Percentiles rank a stretch among this genome's conserved stretches.
Conservation (phyloP, 176 grass and related monocot species). For the Hyparrhenia diplandra region DNA sequence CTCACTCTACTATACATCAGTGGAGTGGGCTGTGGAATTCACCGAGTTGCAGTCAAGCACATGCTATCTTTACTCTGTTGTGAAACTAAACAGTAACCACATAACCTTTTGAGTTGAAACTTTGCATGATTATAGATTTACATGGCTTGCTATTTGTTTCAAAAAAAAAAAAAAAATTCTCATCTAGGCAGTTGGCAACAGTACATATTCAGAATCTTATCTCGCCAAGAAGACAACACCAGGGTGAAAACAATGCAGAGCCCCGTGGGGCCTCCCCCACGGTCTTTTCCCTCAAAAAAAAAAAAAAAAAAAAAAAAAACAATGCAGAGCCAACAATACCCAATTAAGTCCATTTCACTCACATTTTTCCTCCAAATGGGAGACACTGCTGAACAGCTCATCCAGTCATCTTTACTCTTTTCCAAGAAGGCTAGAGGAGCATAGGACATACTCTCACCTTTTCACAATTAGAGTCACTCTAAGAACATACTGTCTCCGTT, state of each 20-base stretch:
- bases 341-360: slow-evolving; percentile 1
- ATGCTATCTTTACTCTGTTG: neutral
- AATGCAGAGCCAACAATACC: slow-evolving; percentile 9
- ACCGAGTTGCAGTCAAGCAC: neutral
- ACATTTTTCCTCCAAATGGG: slow-evolving; percentile 6
- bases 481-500: too few relatives aligned
- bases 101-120: neutral
- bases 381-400: neutral
- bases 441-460: neutral
- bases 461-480: neutral
- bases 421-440: slow-evolving; percentile 8
- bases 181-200: neutral
- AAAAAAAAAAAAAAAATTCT: neutral
- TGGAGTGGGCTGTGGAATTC: neutral
- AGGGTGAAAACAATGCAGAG: slow-evolving; percentile 12
- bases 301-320: too few relatives aligned
- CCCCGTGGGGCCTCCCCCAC: too few relatives aligned
- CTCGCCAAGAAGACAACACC: neutral
- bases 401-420: slow-evolving; percentile 34
- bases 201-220: slow-evolving; percentile 25
- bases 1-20: too few relatives aligned
- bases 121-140: neutral
- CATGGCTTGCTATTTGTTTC: neutral
- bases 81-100: neutral
- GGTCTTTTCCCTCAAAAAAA: too few relatives aligned